These are phyloP conservation scores for Globisporangium cylindrosporum DNA, from an alignment of 352 stramenopile genomes.

Conservation along the genomic window DNA sequence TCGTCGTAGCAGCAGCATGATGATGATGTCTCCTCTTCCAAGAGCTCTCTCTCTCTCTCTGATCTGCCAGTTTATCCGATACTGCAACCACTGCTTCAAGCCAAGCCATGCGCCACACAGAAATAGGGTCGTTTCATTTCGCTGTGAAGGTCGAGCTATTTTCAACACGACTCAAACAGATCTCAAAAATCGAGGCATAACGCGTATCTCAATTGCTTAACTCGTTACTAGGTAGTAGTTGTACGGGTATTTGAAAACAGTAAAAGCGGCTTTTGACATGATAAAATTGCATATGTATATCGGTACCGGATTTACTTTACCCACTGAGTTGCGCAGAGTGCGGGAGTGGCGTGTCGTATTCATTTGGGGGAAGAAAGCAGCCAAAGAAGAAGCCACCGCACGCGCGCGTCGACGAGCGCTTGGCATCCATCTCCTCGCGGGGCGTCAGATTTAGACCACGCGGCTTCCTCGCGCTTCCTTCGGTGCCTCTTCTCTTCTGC, in stretches of 20 bases:
- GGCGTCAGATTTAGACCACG: neutral
- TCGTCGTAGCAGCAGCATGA: conserved; percentile 7
- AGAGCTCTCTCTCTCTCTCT: neutral
- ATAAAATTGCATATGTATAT: neutral
- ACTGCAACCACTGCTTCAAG: neutral
- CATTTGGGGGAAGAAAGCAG: conserved; percentile 1
- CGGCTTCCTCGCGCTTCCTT: neutral
- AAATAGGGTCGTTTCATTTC: conserved; percentile 1
- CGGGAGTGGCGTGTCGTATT: neutral
- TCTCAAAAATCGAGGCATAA: too few relatives aligned
- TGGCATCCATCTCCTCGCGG: neutral
- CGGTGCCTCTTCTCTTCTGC: neutral
- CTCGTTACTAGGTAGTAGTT: neutral
- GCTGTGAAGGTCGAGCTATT: neutral
- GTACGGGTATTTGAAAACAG: neutral
- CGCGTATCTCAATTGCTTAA: too few relatives aligned
- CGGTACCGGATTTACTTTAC: neutral
- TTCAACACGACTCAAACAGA: too few relatives aligned
- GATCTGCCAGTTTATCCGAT: neutral
- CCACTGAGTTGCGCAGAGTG: conserved; percentile 6
- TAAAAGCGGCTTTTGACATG: neutral
- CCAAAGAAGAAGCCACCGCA: conserved; percentile 4
- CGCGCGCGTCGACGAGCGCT: conserved; percentile 8
- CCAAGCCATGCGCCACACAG: neutral
- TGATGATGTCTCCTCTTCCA: neutral